Evolutionary conservation across 176 grass and related monocot species (phyloP).

Genomic region (Eragrostis curvula): DNA sequence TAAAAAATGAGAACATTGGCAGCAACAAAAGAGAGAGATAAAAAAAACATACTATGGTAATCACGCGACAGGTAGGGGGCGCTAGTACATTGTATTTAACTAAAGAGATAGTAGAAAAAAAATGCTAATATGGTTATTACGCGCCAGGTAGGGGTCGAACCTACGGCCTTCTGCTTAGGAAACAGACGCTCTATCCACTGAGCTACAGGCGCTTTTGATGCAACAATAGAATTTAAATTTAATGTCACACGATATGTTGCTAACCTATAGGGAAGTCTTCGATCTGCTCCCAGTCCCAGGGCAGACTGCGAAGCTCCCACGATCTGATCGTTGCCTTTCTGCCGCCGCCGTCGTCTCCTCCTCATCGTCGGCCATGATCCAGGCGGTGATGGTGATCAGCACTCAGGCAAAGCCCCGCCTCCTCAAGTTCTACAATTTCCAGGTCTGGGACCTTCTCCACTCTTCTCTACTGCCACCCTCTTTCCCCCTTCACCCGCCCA

Average conservation of each 20-base stretch:
- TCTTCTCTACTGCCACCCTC: background rate
- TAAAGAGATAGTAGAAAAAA: too few species aligned
- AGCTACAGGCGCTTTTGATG: conserved; percentile 63
- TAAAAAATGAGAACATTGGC: too few species aligned
- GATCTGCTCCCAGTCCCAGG: too few species aligned
- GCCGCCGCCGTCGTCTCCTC: background rate
- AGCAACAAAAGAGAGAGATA: too few species aligned
- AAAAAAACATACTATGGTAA: too few species aligned
- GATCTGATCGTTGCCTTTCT: conserved; percentile 14
- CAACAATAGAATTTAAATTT: too few species aligned
- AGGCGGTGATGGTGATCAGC: conserved; percentile 91
- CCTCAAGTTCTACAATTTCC: conserved; percentile 91
- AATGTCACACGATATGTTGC: too few species aligned
- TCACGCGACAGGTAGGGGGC: conserved; percentile 73
- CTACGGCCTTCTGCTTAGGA: conserved; percentile 93
- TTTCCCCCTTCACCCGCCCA: background rate
- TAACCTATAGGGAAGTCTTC: too few species aligned
- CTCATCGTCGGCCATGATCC: conserved; percentile 65
- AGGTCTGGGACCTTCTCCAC: conserved; percentile 42
- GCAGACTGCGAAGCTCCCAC: background rate
- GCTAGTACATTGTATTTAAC: too few species aligned
- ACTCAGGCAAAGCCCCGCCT: conserved; percentile 88
- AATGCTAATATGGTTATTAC: too few species aligned
- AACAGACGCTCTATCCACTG: conserved; percentile 90
- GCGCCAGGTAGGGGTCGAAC: conserved; percentile 87